Conservation (phyloP, 2,329 filamentous ascomycete genomes). For the Madurella fahalii region DNA sequence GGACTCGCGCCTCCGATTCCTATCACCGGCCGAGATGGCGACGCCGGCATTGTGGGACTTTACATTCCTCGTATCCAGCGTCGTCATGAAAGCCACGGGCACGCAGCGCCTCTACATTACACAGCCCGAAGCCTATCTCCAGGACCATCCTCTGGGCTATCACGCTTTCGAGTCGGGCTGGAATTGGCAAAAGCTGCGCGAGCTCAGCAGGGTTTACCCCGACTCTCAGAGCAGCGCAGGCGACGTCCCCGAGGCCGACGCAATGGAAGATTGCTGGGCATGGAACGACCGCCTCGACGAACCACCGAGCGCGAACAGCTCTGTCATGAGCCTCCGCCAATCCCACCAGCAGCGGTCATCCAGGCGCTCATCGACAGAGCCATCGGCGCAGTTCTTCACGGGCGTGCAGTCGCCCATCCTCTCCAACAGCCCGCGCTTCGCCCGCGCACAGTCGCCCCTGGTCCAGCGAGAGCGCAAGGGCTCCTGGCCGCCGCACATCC, state of each 20-base stretch:
- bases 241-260: conserved; percentile 57
- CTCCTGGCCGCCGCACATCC: conserved; percentile 45
- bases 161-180: conserved; percentile 53
- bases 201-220: conserved; percentile 54
- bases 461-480: conserved; percentile 37
- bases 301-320: conserved; percentile 41
- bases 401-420: conserved; percentile 35
- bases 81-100: conserved; percentile 67
- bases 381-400: conserved; percentile 39
- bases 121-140: conserved; percentile 69
- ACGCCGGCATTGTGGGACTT: conserved; percentile 69
- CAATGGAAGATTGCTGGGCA: conserved; percentile 62
- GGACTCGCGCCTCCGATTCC: conserved; percentile 66
- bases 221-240: conserved; percentile 39
- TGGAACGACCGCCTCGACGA: conserved; percentile 64
- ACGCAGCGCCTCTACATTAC: conserved; percentile 69
- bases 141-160: conserved; percentile 43
- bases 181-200: conserved; percentile 67
- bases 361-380: conserved; percentile 38
- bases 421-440: conserved; percentile 33
- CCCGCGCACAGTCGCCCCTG: conserved; percentile 40
- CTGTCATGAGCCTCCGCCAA: conserved; percentile 40
- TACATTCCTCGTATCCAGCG: conserved; percentile 63
- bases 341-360: conserved; percentile 36
- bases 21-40: conserved; percentile 67